These are phyloP conservation scores for Drechslerella stenobrocha DNA, from an alignment of 2,329 filamentous ascomycete species.

Conservation along the genomic window DNA sequence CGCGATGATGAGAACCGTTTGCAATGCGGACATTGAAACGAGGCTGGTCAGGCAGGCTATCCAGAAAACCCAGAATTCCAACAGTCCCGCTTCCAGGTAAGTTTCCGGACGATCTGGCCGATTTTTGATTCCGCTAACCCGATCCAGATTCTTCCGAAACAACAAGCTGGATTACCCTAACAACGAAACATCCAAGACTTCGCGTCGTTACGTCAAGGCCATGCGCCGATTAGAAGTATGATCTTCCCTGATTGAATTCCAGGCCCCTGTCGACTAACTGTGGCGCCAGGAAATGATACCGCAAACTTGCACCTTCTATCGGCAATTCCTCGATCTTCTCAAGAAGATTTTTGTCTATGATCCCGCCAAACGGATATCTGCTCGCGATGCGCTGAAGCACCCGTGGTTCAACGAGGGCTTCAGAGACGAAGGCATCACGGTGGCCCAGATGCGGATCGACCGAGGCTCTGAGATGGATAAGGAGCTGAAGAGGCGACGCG, in stretches of 20 bases:
- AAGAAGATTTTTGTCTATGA: constrained; percentile 71
- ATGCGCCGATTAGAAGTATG: constrained; percentile 69
- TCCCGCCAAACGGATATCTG: constrained; percentile 67
- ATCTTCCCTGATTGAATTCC: neutral
- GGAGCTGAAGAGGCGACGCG: constrained; percentile 35
- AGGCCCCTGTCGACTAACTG: constrained; percentile 24
- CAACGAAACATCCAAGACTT: constrained; percentile 66
- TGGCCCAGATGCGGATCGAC: constrained; percentile 66
- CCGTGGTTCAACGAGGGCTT: constrained; percentile 70
- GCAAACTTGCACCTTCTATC: constrained; percentile 62
- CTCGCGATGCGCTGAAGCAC: constrained; percentile 68
- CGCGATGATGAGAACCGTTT: constrained; percentile 75
- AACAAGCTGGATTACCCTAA: constrained; percentile 68
- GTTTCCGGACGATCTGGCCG: constrained; percentile 49
- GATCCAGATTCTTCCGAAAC: constrained; percentile 68
- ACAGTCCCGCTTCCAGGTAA: constrained; percentile 69
- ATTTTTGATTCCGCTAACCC: neutral
- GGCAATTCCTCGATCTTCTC: constrained; percentile 67
- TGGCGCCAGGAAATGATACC: constrained; percentile 66
- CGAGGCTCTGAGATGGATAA: constrained; percentile 53
- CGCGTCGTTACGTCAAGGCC: constrained; percentile 69
- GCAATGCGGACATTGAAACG: constrained; percentile 64
- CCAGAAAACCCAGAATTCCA: constrained; percentile 63
- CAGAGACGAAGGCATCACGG: constrained; percentile 70
- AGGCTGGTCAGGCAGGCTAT: constrained; percentile 64